Evolutionary conservation across 2,329 filamentous ascomycete genomes (phyloP), one percentile per base, ranked within the genome.

Genomic region (Colletotrichum endophyticum): DNA sequence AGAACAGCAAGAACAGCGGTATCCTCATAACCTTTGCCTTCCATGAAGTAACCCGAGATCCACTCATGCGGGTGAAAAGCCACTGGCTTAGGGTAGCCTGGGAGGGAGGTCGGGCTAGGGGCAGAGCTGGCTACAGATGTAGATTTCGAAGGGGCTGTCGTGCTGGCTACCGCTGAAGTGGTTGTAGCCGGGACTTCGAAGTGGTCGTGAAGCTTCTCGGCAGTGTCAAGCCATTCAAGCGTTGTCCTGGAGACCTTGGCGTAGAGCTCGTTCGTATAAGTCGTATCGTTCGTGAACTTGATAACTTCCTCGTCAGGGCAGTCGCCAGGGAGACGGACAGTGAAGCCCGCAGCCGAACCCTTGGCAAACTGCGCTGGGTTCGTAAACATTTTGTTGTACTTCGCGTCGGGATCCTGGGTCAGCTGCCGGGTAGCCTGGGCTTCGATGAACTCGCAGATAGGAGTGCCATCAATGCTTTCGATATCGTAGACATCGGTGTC

Each of bases 21-120:
- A 62, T 84, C 80, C 9, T 81, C 78, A 11, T 82, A 82, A 0
- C 78, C 80, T 3, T 77, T 79, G 16, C 80, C 80, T 56, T 82
- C 80, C 27, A 84, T 76, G 64, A 82, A 83, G 66, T 82, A 83
- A 2, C 81, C 81, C 3, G 79, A 73, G 3, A 82, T 80, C 39
- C 78, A 75, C 34, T 81, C 79, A 25, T 75, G 62, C 4, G 22
- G 67, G 70, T 83, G 81, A 5, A 80, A 78, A 5, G 79, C 72
- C 0, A 81, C 73, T 2, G 82, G 81, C 39, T 64, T 71, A 1
- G 82, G 82, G 28, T 81, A 83, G 1, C 82, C 81, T 1, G 32
- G 22, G 16, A 82, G 79, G 9, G 76, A 34, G 2, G 34, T 61
- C 8, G 36, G 22, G n/a, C 28, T 53, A 6, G 74, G 78, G 6